Percentiles rank a stretch among this genome's conserved stretches.
Evolutionary conservation across 2,329 filamentous ascomycete species (phyloP).

Genomic region (Massarina eburnea): DNA sequence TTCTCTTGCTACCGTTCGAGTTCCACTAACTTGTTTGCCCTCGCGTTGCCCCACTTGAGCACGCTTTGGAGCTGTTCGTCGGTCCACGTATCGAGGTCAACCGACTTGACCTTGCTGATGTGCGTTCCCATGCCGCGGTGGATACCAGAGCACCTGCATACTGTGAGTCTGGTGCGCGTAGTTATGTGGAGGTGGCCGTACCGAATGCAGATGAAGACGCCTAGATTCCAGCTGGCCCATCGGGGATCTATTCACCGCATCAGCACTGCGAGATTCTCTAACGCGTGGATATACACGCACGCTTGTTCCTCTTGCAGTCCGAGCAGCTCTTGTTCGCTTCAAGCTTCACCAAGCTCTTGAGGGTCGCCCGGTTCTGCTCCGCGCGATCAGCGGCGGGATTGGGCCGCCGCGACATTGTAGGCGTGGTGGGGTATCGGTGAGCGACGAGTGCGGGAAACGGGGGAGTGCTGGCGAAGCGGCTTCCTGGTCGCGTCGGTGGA

Average conservation of each 20-base stretch:
- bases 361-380: conserved; percentile 88
- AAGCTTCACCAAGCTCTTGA: conserved; percentile 93
- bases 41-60: conserved; percentile 90
- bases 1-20: background rate
- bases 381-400: conserved; percentile 83
- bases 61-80: conserved; percentile 96
- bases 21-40: conserved; percentile 79
- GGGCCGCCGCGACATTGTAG: conserved; percentile 75
- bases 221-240: conserved; percentile 99
- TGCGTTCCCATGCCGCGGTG: conserved; percentile 99
- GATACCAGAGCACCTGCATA: conserved; percentile 81
- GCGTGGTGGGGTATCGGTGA: conserved; percentile 2
- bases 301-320: conserved; percentile 99
- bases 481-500: background rate
- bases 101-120: conserved; percentile 96
- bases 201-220: conserved; percentile 95
- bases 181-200: conserved; percentile 22
- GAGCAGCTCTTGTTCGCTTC: conserved; percentile 96
- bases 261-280: conserved; percentile 1
- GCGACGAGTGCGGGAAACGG: background rate
- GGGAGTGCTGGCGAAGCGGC: background rate
- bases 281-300: conserved; percentile 55
- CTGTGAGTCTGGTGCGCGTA: conserved; percentile 11
- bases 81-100: conserved; percentile 97
- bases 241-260: conserved; percentile 70